Conservation (phyloP, 2,329 filamentous ascomycete species). For the Sporothrix phasma region DNA sequence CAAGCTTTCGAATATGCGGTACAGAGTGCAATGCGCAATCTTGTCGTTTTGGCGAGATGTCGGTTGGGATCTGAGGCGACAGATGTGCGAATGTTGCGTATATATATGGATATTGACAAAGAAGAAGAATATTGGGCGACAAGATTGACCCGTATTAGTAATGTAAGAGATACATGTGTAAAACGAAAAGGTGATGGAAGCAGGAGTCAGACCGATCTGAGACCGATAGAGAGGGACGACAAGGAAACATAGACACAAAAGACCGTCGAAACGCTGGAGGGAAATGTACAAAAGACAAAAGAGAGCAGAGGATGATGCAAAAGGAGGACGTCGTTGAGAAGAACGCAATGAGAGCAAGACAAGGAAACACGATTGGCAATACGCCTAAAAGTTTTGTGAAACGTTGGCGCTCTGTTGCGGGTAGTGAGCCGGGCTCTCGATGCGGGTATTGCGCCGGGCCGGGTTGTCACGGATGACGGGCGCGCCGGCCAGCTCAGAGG, state of each 20-base stretch:
- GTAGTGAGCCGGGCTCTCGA: slow-evolving; percentile 81
- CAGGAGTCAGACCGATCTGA: not conserved
- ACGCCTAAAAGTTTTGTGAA: slow-evolving; percentile 75
- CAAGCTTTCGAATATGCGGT: not conserved
- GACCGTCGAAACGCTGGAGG: slow-evolving; percentile 5
- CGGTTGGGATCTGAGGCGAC: not conserved
- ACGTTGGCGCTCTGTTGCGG: slow-evolving; percentile 92
- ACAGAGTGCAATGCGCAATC: not conserved
- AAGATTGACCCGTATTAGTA: not conserved
- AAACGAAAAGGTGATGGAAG: not conserved
- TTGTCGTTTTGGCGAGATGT: not conserved
- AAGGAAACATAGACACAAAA: not conserved
- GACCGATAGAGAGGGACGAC: not conserved
- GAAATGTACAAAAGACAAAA: not conserved
- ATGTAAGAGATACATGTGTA: not conserved
- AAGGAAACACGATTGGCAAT: too few relatives aligned
- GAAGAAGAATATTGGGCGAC: not conserved
- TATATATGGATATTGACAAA: not conserved
- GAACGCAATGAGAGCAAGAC: not conserved
- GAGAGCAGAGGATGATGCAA: not conserved
- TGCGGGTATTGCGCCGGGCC: slow-evolving; percentile 84
- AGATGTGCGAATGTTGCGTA: not conserved
- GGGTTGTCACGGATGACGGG: slow-evolving; percentile 90
- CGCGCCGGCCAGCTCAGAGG: slow-evolving; percentile 42
- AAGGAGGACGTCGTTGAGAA: not conserved